These are phyloP conservation scores for Phoma sp. DNA, from an alignment of 2,329 filamentous ascomycete genomes.

Conservation along the genomic window DNA sequence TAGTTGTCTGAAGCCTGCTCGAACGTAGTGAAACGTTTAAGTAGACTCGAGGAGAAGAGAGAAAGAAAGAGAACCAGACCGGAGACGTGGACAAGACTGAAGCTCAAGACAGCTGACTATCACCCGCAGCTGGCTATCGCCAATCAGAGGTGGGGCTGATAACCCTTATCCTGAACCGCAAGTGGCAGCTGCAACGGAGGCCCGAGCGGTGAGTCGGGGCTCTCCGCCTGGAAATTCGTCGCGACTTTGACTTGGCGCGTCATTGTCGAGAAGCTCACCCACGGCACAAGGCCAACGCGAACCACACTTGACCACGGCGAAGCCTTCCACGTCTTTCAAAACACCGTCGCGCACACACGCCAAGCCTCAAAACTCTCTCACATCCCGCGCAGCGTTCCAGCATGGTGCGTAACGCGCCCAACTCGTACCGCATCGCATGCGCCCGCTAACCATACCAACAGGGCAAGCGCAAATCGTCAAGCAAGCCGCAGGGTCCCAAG, in stretches of 20 bases:
- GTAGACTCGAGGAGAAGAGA: slow-evolving; percentile 15
- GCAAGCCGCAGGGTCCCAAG: slow-evolving; percentile 80
- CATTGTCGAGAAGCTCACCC: slow-evolving; percentile 11
- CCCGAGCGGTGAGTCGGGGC: slow-evolving; percentile 5
- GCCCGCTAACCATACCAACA: slow-evolving; percentile 31
- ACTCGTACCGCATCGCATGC: slow-evolving; percentile 16
- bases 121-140: slow-evolving; percentile 24
- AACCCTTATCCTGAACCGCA: slow-evolving; percentile 30
- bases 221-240: slow-evolving; percentile 18
- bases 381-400: neutral
- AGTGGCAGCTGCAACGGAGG: slow-evolving; percentile 35
- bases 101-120: slow-evolving; percentile 23
- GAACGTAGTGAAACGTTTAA: slow-evolving; percentile 16
- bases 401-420: slow-evolving; percentile 10
- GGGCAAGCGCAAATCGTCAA: slow-evolving; percentile 92
- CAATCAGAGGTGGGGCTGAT: slow-evolving; percentile 41
- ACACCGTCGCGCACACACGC: neutral
- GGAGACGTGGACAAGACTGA: slow-evolving; percentile 15
- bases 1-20: slow-evolving; percentile 5
- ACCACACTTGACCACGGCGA: neutral
- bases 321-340: no score
- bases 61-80: slow-evolving; percentile 6
- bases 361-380: neutral
- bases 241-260: slow-evolving; percentile 14
- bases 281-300: slow-evolving; percentile 1